Evolutionary conservation across 2,329 filamentous ascomycete species (phyloP).

Genomic region (Beauveria sp.): DNA sequence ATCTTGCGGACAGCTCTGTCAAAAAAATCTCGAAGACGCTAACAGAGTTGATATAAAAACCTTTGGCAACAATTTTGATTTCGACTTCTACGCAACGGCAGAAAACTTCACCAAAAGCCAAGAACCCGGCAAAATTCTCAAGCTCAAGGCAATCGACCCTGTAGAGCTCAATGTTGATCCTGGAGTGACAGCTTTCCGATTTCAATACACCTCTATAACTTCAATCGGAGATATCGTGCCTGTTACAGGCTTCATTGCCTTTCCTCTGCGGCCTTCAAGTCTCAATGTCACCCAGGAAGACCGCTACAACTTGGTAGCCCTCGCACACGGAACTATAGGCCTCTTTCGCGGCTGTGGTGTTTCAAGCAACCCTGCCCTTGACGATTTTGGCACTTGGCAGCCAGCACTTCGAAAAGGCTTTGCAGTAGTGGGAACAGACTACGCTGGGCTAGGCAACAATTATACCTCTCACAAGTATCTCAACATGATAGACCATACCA

Average conservation of each 20-base stretch:
- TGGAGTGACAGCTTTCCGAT: conserved; percentile 12
- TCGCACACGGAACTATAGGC: conserved; percentile 15
- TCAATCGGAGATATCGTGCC: conserved; percentile 12
- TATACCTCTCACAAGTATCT: conserved; percentile 15
- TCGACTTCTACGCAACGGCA: conserved; percentile 12
- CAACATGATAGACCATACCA: conserved; percentile 7
- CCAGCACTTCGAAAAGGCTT: conserved; percentile 8
- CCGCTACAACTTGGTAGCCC: conserved; percentile 8
- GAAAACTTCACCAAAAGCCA: conserved; percentile 9
- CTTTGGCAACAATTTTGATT: conserved; percentile 8
- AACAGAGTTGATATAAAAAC: no score
- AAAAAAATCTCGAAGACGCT: no score
- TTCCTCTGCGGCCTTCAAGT: neutral
- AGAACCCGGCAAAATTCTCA: conserved; percentile 15
- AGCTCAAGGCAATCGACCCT: conserved; percentile 13
- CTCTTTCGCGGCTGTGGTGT: conserved; percentile 14
- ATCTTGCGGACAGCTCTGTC: no score
- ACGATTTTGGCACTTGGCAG: conserved; percentile 14
- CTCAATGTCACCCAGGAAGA: no score
- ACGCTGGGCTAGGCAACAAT: conserved; percentile 17
- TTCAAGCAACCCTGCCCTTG: conserved; percentile 10
- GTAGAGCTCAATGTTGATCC: conserved; percentile 4
- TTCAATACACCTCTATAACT: conserved; percentile 16
- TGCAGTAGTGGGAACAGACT: conserved; percentile 18
- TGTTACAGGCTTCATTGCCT: conserved; percentile 14